Percentiles rank a stretch among this genome's conserved stretches.
These are phyloP conservation scores for Debaryomyces hansenii DNA, from an alignment of 805 yeast species.

Conservation along the genomic window DNA sequence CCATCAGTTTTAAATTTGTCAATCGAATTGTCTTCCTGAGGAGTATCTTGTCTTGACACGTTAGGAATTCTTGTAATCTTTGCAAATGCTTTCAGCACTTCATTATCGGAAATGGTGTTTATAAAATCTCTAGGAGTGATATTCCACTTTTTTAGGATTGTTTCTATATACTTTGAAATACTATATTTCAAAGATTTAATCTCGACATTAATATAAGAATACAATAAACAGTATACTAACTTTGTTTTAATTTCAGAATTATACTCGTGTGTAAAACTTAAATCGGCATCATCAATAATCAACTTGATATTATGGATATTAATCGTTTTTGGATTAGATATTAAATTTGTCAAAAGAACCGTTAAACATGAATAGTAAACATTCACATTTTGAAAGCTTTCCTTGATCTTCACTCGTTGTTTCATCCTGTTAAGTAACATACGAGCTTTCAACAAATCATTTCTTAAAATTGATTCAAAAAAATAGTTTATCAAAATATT, in stretches of 20 bases:
- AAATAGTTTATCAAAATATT: constrained; percentile 13
- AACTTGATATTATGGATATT: constrained; percentile 10
- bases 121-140: constrained; percentile 2
- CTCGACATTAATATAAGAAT: neutral
- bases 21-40: neutral
- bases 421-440: constrained; percentile 7
- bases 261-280: neutral
- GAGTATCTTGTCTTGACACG: neutral
- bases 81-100: neutral
- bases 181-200: constrained; percentile 1
- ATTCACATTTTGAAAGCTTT: constrained; percentile 3
- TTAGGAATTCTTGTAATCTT: neutral
- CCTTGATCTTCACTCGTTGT: constrained; percentile 1
- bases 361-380: constrained; percentile 14
- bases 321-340: neutral
- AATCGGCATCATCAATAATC: constrained; percentile 9
- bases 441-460: constrained; percentile 12
- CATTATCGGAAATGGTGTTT: neutral
- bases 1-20: constrained; percentile 15
- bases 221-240: neutral
- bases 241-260: constrained; percentile 1
- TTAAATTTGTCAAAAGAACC: constrained; percentile 9
- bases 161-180: constrained; percentile 6
- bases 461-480: constrained; percentile 11
- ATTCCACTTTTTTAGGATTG: constrained; percentile 3